Evolutionary conservation across 1,139 yeast species (phyloP), one percentile per base, ranked within the genome.

Genomic region (Spathaspora sp.): DNA sequence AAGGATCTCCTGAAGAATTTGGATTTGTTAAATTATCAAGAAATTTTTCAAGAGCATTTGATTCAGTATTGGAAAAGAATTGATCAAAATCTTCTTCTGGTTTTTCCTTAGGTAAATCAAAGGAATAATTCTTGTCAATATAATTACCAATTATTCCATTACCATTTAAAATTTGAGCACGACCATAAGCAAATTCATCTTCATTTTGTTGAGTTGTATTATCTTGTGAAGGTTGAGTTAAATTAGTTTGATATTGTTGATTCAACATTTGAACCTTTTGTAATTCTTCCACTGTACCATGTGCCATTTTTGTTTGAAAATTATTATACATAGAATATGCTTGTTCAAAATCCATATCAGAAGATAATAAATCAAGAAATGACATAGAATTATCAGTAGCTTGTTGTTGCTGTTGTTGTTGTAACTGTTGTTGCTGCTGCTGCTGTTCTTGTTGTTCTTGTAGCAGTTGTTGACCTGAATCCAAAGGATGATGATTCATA

Each of bases 321-420:
- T 61, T 63, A 39, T 66, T 60, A 56, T 72, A 74, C 72, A 72
- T 69, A 33, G 62, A 55, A 53, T 71, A 74, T 20, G 78, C 78
- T 57, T 72, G 77, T 59, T 74, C 79, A 47, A 74, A 74, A 49
- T 74, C 74, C 78, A 74, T 74, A 57, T 73, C 78, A 11, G 64
- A 56, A n/a, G 68, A 59, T 31, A 65, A 64, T 60, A 65, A 60
- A 43, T 65, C 70, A 43, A 64, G 55, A 6, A 65, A 60, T 44
- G 44, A 38, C 23, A 42, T 25, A 17, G 27, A 11, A 25, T 17
- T 24, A 4, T 8, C 11, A 36, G 7, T n/a, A 4, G 16, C 15
- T 7, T 13, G 4, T 9, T 20, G 10, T n/a, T 8, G 38, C 38
- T 17, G n/a, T n/a, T n/a, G n/a, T n/a, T 20, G 23, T 20, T 20